Evolutionary conservation across 1,139 yeast species (phyloP), one percentile per base, ranked within the genome.

Genomic region (Scheffersomyces illinoinensis): DNA sequence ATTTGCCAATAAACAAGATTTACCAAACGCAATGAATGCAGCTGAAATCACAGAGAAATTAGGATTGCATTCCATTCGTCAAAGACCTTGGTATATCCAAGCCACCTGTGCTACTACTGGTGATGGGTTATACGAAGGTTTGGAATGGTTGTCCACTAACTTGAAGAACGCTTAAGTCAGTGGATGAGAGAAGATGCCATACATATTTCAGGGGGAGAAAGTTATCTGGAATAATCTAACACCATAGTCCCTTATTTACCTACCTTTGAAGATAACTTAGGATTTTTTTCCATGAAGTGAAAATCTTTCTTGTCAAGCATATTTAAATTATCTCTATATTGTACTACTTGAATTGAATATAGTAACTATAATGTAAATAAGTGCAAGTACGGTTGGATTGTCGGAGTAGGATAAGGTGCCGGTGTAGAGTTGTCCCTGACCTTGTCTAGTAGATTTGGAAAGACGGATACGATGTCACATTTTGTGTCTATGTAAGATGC

Each of bases 21-120:
- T 76, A 66, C 81, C 81, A 63, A 76, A 76, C 62, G 81, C 81
- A 57, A 76, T 76, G 81, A 76, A 76, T 66, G 81, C 81, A 55
- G 80, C 80, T 61, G 81, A 76, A 68, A 76, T 76, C 71, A 76
- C 81, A 56, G 81, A 76, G 66, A 76, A 76, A 67, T 75, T 76
- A 64, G 80, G 81, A 43, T 76, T 76, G 65, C 79, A 76, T 63
- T 75, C 79, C 52, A 76, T 76, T 63, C 72, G 81, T 68, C 80
- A 75, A 69, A 74, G 81, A 69, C 81, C 80, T 56, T 76, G 81
- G 81, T 76, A 76, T 65, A 76, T 76, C 61, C 81, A 76, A 67
- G 75, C 80, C 54, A 76, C 81, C 58, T 76, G 81, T 70, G 81
- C 81, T 55, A 76, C 81, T 53, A 72, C 80, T 54, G 81, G 81